A percentile compares a stretch with the other conserved stretches of the same genome.
These are phyloP conservation scores for Misopates orontium DNA, from an alignment of 257 asterid genomes.

Conservation along the genomic window DNA sequence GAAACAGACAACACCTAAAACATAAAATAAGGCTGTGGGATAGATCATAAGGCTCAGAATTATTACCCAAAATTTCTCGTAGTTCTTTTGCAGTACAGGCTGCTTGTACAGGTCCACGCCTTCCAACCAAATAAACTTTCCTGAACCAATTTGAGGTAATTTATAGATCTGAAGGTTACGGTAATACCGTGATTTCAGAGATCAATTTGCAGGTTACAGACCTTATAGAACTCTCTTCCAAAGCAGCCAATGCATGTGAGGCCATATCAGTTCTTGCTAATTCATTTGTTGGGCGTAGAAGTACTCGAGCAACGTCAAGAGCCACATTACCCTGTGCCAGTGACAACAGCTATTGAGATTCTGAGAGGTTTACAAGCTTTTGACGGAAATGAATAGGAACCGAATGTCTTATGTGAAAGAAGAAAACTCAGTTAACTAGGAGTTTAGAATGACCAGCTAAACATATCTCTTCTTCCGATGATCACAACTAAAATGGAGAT, in stretches of 20 bases:
- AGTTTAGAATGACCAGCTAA: not conserved
- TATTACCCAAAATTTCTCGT: constrained; percentile 78
- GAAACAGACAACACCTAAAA: not conserved
- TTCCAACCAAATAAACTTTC: constrained; percentile 92
- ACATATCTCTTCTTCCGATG: not conserved
- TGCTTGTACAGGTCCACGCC: constrained; percentile 98
- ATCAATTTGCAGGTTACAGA: constrained; percentile 27
- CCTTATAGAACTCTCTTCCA: constrained; percentile 80
- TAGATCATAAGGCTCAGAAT: constrained; percentile 15
- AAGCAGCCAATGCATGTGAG: constrained; percentile 73
- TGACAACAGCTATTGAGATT: not conserved
- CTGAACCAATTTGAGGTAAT: constrained; percentile 41
- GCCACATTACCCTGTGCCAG: constrained; percentile 86
- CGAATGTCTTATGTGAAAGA: not conserved
- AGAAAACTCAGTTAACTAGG: not conserved
- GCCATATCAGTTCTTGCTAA: constrained; percentile 85
- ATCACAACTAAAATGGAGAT: constrained; percentile 12
- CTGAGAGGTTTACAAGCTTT: not conserved
- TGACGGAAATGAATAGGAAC: constrained; percentile 13
- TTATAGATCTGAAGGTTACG: constrained; percentile 11
- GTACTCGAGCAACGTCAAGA: constrained; percentile 92
- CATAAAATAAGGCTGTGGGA: not conserved
- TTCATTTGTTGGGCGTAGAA: constrained; percentile 73
- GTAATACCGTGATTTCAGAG: not conserved
- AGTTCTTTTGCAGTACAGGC: constrained; percentile 95